phyloP scores from a whole-genome alignment of 176 grass and related monocot genomes.

The Secale cereale region DNA sequence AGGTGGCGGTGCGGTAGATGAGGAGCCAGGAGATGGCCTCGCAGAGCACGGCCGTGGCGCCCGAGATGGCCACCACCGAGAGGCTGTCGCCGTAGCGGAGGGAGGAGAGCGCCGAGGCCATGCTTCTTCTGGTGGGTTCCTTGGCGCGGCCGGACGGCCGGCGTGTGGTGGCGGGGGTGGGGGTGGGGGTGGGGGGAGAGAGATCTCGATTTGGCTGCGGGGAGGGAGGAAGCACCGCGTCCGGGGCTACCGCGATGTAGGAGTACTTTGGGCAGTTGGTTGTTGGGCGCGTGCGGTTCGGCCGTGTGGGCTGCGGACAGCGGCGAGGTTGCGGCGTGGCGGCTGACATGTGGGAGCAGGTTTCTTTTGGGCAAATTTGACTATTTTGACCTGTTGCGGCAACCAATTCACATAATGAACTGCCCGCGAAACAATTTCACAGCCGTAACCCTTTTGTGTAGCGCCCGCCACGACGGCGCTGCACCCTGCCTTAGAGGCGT shows the following conservation, averaged over 20 bases:
- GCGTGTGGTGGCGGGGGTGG: neutral
- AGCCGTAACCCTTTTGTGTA: too few relatives aligned
- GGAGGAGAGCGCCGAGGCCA: slow-evolving; percentile 55
- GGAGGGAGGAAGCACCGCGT: neutral
- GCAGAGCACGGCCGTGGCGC: slow-evolving; percentile 74
- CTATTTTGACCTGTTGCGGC: too few relatives aligned
- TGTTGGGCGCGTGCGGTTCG: neutral
- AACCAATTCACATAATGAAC: too few relatives aligned
- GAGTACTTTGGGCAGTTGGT: neutral
- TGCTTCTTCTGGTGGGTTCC: neutral
- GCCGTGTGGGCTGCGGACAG: neutral
- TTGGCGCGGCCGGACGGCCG: neutral
- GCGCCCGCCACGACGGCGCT: too few relatives aligned
- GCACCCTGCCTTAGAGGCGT: too few relatives aligned
- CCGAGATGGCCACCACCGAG: slow-evolving; percentile 73
- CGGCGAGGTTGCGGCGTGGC: neutral
- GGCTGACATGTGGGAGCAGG: neutral
- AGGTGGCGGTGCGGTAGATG: slow-evolving; percentile 96
- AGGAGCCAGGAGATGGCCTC: slow-evolving; percentile 96
- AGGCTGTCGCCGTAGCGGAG: slow-evolving; percentile 77
- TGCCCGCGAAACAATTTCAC: too few relatives aligned
- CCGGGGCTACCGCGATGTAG: neutral
- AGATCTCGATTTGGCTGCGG: slow-evolving; percentile 48
- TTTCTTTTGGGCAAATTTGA: too few relatives aligned
- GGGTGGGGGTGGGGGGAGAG: neutral